phyloP scores from a whole-genome alignment of 2,329 filamentous ascomycete genomes.

The Claviceps digitariae region DNA sequence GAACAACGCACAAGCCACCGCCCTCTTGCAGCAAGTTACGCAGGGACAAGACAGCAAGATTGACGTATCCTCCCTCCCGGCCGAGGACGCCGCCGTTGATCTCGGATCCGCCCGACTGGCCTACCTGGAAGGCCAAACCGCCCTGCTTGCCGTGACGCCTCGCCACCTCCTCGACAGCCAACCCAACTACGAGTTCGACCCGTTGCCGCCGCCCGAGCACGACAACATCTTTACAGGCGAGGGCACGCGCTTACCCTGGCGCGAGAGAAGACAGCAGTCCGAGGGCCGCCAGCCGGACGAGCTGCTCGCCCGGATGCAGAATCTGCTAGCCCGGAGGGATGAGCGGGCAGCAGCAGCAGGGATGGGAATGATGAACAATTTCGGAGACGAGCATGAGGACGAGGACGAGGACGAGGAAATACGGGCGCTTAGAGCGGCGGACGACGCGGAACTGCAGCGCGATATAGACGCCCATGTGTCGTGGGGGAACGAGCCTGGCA shows the following conservation, averaged over 20 bases:
- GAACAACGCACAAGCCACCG: conserved; percentile 61
- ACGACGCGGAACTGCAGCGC: conserved; percentile 19
- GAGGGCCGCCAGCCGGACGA: conserved; percentile 2
- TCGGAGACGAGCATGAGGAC: neutral
- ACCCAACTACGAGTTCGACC: conserved; percentile 67
- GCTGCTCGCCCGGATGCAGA: conserved; percentile 16
- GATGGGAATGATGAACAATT: conserved; percentile 2
- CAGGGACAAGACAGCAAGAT: conserved; percentile 35
- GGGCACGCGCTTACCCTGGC: conserved; percentile 30
- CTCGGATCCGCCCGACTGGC: conserved; percentile 57
- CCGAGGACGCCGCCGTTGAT: conserved; percentile 24
- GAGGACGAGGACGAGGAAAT: conserved; percentile 16
- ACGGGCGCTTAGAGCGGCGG: conserved; percentile 12
- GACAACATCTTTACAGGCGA: conserved; percentile 37
- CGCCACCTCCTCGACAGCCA: conserved; percentile 46
- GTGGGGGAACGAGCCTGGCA: conserved; percentile 14
- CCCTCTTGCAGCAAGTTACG: conserved; percentile 56
- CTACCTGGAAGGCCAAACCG: conserved; percentile 61
- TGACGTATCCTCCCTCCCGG: conserved; percentile 24
- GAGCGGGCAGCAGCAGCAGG: conserved; percentile 3
- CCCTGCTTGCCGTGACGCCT: conserved; percentile 58
- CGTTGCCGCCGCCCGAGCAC: conserved; percentile 54
- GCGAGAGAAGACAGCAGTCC: conserved; percentile 9
- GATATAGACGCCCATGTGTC: conserved; percentile 18
- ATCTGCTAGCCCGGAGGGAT: conserved; percentile 11